phyloP scores from a whole-genome alignment of 352 stramenopile species.

The Pythium pectinolyticum region DNA sequence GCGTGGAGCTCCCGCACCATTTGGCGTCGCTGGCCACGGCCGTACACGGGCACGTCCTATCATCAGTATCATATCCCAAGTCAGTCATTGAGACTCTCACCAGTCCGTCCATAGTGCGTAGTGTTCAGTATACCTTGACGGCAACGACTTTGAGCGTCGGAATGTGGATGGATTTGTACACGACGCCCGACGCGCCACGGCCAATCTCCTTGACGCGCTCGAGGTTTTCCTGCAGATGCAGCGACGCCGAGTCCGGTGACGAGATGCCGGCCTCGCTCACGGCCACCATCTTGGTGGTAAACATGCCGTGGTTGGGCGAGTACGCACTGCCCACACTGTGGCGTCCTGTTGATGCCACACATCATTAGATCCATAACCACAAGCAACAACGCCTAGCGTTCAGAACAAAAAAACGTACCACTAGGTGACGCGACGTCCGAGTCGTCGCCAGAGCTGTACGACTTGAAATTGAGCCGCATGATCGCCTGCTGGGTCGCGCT shows the following conservation, averaged over 20 bases:
- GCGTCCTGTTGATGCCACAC: conserved; percentile 46
- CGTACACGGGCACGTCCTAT: conserved; percentile 85
- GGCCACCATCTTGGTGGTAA: conserved; percentile 80
- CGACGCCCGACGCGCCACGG: conserved; percentile 78
- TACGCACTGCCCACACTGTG: conserved; percentile 81
- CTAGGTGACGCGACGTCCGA: conserved; percentile 66
- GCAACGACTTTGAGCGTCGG: conserved; percentile 89
- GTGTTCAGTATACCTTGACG: conserved; percentile 83
- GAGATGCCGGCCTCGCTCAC: conserved; percentile 86
- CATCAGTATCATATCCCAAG: neutral
- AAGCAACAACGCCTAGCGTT: too few species aligned
- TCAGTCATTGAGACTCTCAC: neutral
- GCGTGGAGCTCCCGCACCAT: conserved; percentile 90
- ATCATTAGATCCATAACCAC: conserved; percentile 20
- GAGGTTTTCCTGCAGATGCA: conserved; percentile 86
- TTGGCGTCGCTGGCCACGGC: conserved; percentile 79
- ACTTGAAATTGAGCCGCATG: conserved; percentile 67
- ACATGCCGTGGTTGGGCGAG: conserved; percentile 86
- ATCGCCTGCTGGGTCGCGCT: conserved; percentile 68
- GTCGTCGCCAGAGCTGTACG: conserved; percentile 68
- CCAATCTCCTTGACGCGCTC: conserved; percentile 78
- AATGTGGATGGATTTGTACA: conserved; percentile 91
- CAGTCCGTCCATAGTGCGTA: too few species aligned
- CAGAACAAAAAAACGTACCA: conserved; percentile 43
- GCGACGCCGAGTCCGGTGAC: conserved; percentile 67